A percentile compares a stretch with the other conserved stretches of the same genome.
phyloP scores from a whole-genome alignment of 345 rosid genomes.

The Pistacia atlantica region DNA sequence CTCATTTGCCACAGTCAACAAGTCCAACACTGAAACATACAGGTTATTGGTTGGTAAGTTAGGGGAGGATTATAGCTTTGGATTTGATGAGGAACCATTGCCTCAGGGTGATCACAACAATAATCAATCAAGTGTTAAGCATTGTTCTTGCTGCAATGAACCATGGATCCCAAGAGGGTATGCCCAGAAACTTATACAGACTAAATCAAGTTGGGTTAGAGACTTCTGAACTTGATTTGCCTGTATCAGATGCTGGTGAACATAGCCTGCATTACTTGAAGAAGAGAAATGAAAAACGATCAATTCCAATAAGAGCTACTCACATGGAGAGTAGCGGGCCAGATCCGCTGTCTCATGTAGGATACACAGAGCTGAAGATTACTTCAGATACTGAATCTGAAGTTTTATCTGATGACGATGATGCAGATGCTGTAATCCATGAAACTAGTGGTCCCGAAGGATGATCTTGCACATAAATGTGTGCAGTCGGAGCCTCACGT shows the following conservation, averaged over 20 bases:
- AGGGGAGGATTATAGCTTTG: slow-evolving; percentile 55
- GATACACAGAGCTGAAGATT: slow-evolving; percentile 67
- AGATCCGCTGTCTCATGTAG: slow-evolving; percentile 58
- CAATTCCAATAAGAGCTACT: slow-evolving; percentile 21
- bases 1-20: slow-evolving; percentile 73
- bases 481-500: slow-evolving; percentile 34
- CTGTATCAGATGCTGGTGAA: slow-evolving; percentile 27
- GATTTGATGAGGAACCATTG: slow-evolving; percentile 32
- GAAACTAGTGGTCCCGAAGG: slow-evolving; percentile 27
- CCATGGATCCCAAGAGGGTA: slow-evolving; percentile 47
- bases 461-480: slow-evolving; percentile 31
- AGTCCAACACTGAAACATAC: slow-evolving; percentile 81
- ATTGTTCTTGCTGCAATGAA: slow-evolving; percentile 75
- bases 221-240: slow-evolving; percentile 36
- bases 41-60: slow-evolving; percentile 78
- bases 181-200: slow-evolving; percentile 31
- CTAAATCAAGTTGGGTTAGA: slow-evolving; percentile 28
- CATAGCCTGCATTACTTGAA: slow-evolving; percentile 17
- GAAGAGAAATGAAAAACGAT: slow-evolving; percentile 24
- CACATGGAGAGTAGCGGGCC: slow-evolving; percentile 33
- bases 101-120: slow-evolving; percentile 22
- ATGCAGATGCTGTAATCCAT: slow-evolving; percentile 19
- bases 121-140: slow-evolving; percentile 24
- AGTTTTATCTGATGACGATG: slow-evolving; percentile 39
- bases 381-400: slow-evolving; percentile 68